Percentiles rank a stretch among this genome's conserved stretches.
Evolutionary conservation across 805 yeast genomes (phyloP).

Genomic region (Saccharomycopsis lassenensis): DNA sequence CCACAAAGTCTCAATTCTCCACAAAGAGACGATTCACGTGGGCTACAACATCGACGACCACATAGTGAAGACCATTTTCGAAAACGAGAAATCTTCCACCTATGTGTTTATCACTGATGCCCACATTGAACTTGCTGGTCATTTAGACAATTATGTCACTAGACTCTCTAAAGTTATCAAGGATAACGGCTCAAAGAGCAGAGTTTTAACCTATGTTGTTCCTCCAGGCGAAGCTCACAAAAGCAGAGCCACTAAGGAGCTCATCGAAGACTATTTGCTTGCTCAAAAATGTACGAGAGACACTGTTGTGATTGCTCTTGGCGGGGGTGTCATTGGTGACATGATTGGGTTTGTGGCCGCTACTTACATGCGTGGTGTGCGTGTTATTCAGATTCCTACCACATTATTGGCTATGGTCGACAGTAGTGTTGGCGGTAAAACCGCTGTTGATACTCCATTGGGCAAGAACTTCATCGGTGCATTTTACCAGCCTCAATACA

Average conservation of each 20-base stretch:
- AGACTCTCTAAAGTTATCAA: slow-evolving; percentile 32
- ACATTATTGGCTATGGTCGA: slow-evolving; percentile 94
- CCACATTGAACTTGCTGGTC: slow-evolving; percentile 59
- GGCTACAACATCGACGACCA: slow-evolving; percentile 75
- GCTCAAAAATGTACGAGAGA: slow-evolving; percentile 87
- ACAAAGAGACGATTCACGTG: slow-evolving; percentile 75
- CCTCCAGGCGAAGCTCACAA: slow-evolving; percentile 93
- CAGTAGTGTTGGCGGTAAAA: slow-evolving; percentile 95
- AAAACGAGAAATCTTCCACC: slow-evolving; percentile 67
- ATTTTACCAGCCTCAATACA: slow-evolving; percentile 90
- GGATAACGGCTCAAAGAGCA: slow-evolving; percentile 36
- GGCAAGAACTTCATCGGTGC: slow-evolving; percentile 97
- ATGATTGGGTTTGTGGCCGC: slow-evolving; percentile 99
- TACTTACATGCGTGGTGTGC: slow-evolving; percentile 96
- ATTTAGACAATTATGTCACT: slow-evolving; percentile 36
- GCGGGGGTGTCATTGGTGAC: slow-evolving; percentile 98
- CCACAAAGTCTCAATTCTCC: slow-evolving; percentile 64
- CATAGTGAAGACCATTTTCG: slow-evolving; percentile 56
- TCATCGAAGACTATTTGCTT: slow-evolving; percentile 82
- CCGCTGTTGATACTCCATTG: slow-evolving; percentile 93
- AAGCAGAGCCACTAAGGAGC: slow-evolving; percentile 80
- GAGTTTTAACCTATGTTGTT: slow-evolving; percentile 64
- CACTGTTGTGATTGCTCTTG: slow-evolving; percentile 86
- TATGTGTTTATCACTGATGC: slow-evolving; percentile 86
- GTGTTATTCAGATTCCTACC: slow-evolving; percentile 90